Conservation (phyloP, 2,329 filamentous ascomycete species). For the Penicillium sp. region DNA sequence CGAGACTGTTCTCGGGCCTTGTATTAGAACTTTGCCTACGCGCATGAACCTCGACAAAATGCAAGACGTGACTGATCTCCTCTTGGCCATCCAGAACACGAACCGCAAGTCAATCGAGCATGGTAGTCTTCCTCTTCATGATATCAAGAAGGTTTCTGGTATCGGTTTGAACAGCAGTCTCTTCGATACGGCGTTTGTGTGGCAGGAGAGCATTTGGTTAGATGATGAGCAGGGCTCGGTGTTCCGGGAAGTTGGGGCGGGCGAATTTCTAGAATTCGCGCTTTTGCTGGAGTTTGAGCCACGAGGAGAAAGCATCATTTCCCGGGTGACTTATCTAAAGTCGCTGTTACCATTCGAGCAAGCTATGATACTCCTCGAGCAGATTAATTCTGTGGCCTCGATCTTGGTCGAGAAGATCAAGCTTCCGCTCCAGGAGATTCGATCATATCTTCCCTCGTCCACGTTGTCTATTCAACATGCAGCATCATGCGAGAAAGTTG, state of each 20-base stretch:
- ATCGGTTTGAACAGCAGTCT: constrained; percentile 53
- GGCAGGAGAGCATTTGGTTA: constrained; percentile 67
- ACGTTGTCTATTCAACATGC: constrained; percentile 53
- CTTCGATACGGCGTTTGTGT: constrained; percentile 78
- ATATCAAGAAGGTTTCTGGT: constrained; percentile 64
- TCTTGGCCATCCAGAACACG: constrained; percentile 61
- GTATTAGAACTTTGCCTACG: constrained; percentile 71
- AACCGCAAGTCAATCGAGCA: constrained; percentile 67
- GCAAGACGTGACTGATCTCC: constrained; percentile 56
- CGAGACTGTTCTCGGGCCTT: constrained; percentile 75
- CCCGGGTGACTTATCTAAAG: constrained; percentile 56
- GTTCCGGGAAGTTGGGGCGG: constrained; percentile 58
- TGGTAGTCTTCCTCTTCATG: constrained; percentile 60
- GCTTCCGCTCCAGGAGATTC: constrained; percentile 32
- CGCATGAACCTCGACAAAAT: constrained; percentile 58
- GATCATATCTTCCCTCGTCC: constrained; percentile 24
- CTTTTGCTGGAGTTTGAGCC: constrained; percentile 76
- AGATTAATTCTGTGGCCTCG: constrained; percentile 57
- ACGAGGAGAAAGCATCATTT: constrained; percentile 41
- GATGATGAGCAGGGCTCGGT: constrained; percentile 33
- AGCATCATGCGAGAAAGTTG: constrained; percentile 30
- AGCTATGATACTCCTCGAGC: constrained; percentile 55
- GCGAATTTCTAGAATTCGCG: constrained; percentile 73
- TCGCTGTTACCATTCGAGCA: constrained; percentile 56
- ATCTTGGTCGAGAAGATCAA: constrained; percentile 43